Conservation (phyloP, 768 basidiomycete species). For the Collybiopsis confluens region DNA sequence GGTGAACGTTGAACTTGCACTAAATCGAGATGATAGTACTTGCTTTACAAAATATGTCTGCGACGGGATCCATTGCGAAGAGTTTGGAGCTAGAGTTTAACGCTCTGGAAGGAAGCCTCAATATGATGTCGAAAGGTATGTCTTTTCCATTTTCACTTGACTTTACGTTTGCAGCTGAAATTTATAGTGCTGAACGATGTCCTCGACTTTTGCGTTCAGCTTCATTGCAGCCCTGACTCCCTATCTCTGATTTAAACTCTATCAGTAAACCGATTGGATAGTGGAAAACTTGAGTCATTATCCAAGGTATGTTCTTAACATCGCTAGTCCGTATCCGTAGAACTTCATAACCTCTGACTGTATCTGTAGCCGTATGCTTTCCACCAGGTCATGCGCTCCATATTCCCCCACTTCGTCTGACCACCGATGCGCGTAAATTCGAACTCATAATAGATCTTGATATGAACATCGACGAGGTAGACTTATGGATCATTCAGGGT, state of each 20-base stretch:
- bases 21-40: constrained; percentile 31
- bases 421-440: constrained; percentile 55
- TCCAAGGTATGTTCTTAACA: constrained; percentile 24
- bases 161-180: neutral
- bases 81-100: constrained; percentile 70
- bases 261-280: constrained; percentile 66
- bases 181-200: constrained; percentile 56
- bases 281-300: constrained; percentile 61
- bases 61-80: constrained; percentile 51
- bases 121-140: constrained; percentile 70
- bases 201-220: constrained; percentile 46
- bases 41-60: constrained; percentile 78
- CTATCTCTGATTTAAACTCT: neutral
- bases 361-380: constrained; percentile 47
- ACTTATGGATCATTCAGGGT: constrained; percentile 2
- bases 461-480: constrained; percentile 43
- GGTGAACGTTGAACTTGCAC: neutral
- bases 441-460: constrained; percentile 58
- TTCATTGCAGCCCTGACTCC: neutral
- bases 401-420: constrained; percentile 50
- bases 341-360: neutral
- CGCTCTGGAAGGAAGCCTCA: constrained; percentile 61
- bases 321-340: neutral
- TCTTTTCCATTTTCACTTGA: neutral
- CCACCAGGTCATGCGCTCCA: constrained; percentile 56